Base-by-base conservation (phyloP, 192 early-diverging fungal species). In the Spinellus fusiger region DNA sequence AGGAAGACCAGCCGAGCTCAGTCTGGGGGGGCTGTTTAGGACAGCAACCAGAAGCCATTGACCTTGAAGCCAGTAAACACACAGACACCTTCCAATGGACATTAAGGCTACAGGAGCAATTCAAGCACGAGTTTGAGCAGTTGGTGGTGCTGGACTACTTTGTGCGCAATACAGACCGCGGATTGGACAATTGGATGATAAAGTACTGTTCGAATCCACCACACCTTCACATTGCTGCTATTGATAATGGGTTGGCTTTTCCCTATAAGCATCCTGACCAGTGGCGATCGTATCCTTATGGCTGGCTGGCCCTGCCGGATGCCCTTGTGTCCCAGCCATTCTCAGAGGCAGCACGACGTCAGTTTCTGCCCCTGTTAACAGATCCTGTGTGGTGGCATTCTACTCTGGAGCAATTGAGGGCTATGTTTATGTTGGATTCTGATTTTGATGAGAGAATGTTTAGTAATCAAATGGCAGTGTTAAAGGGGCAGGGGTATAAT, bases 221-320 rank as follows among this genome's bases (percentile, higher is more conserved):
- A 5, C 86, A 85, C 60, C 67, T 94, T 13, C 86, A 88, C 47
- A 78, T 95, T 5, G 91, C 90, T 0, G 92, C 91, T 40, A 95
- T 95, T 61, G 93, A 95, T 68, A 93, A 95, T 65, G 93, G 93
- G 9, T 77, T 95, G n/a, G 90, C 93, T 3, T 95, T 95, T 59
- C 93, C 93, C 0, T 90, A 82, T 71, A 93, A 95, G 54, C 93
- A 95, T 59, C 93, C 93, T 0, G 91, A 95, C 65, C 73, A 83
- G 46, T 91, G 86, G 84, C 72, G 93, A 5, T 90, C 89, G 0
- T 95, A 94, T 58, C 93, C 93, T 8, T 94, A 88, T 73, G 93
- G 88, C n/a, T 95, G 93, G 93, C 68, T 86, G 10, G 83, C 72
- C 56, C 78, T 95, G 23, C 87, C 90, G 4, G 73, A 78, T 4